Evolutionary conservation across 73 alveolate species (phyloP).

Genomic region (Uronychia setigera): DNA sequence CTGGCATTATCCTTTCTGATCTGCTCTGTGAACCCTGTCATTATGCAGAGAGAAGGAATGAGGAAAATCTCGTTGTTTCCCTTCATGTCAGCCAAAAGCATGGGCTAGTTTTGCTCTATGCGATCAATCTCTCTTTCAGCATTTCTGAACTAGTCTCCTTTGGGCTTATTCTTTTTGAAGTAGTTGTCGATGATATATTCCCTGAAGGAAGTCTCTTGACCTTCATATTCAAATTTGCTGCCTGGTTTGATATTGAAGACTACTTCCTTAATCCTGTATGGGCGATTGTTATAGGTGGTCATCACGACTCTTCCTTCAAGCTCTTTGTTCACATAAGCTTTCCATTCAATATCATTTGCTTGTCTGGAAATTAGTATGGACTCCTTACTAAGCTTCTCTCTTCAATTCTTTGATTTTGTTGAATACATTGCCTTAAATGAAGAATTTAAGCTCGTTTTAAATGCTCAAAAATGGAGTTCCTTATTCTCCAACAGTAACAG

Average conservation of each 20-base stretch:
- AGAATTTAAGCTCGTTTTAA: background rate
- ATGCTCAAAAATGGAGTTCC: slow-evolving; percentile 11
- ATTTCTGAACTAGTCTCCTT: too few relatives aligned
- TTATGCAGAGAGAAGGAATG: slow-evolving; percentile 88
- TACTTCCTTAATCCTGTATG: slow-evolving; percentile 16
- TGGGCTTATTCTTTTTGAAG: background rate
- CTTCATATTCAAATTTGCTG: slow-evolving; percentile 14
- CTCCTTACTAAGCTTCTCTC: slow-evolving; percentile 3
- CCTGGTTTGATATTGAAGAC: slow-evolving; percentile 4
- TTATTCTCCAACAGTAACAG: slow-evolving; percentile 6
- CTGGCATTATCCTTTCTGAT: slow-evolving; percentile 76
- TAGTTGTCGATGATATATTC: slow-evolving; percentile 4
- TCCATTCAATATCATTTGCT: slow-evolving; percentile 27
- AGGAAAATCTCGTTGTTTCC: slow-evolving; percentile 70
- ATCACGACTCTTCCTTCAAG: slow-evolving; percentile 15
- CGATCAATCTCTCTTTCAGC: too few relatives aligned
- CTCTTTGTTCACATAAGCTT: slow-evolving; percentile 22
- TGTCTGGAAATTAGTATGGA: slow-evolving; percentile 6
- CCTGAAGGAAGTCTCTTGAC: background rate
- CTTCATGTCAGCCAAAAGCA: slow-evolving; percentile 63
- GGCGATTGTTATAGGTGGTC: slow-evolving; percentile 25
- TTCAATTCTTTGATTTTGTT: too few relatives aligned
- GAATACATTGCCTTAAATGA: background rate
- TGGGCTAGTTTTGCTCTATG: slow-evolving; percentile 62
- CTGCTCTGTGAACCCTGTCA: slow-evolving; percentile 94